Conservation (phyloP, 257 asterid genomes). For the Solanum clarkiae region DNA sequence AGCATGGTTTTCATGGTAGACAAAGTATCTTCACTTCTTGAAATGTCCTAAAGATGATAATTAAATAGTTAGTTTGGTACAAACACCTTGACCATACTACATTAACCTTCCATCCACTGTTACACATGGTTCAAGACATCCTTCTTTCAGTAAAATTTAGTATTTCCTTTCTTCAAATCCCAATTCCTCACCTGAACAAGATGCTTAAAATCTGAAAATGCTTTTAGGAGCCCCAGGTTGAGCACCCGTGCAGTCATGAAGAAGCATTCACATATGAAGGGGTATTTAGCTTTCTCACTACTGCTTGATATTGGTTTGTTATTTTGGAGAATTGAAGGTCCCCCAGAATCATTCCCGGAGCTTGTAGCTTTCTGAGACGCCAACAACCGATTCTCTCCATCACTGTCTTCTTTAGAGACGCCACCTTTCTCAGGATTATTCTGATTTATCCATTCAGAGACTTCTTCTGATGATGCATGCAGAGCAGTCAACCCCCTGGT, state of each 20-base stretch:
- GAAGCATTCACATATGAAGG: conserved; percentile 96
- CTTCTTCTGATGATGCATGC: conserved; percentile 95
- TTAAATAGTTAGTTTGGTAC: not conserved
- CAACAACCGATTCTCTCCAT: conserved; percentile 44
- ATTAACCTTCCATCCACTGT: not conserved
- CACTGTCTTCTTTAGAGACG: conserved; percentile 13
- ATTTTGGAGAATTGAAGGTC: conserved; percentile 20
- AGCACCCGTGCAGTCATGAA: conserved; percentile 97
- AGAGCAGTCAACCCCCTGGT: conserved; percentile 86
- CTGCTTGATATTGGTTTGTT: conserved; percentile 21
- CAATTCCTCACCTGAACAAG: conserved; percentile 66
- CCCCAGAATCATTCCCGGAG: conserved; percentile 39
- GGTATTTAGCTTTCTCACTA: conserved; percentile 48
- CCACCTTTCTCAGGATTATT: conserved; percentile 26
- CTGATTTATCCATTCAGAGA: conserved; percentile 61
- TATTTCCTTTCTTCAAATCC: not conserved
- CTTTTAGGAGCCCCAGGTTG: conserved; percentile 84
- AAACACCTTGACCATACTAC: not conserved
- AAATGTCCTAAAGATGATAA: conserved; percentile 61
- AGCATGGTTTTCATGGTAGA: conserved; percentile 70
- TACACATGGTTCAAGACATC: not conserved
- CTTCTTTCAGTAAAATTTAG: not conserved
- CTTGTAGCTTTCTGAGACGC: conserved; percentile 71
- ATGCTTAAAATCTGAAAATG: conserved; percentile 88
- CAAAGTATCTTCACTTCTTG: conserved; percentile 71